phyloP scores from a whole-genome alignment of 2,329 filamentous ascomycete genomes.

The Trichoderma sp. region DNA sequence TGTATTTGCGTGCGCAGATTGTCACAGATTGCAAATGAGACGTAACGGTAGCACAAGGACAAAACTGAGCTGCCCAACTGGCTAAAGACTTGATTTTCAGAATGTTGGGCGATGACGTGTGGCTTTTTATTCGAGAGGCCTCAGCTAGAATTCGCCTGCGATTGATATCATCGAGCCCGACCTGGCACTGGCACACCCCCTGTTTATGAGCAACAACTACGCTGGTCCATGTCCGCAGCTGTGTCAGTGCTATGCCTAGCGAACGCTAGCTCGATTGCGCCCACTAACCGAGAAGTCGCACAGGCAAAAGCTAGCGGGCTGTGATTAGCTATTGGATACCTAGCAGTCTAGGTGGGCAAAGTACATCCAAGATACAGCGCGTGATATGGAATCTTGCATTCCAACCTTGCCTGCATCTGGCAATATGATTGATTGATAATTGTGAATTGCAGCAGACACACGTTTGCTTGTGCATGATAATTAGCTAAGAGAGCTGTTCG shows the following conservation, averaged over 20 bases:
- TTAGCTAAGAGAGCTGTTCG: not conserved
- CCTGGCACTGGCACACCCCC: not conserved
- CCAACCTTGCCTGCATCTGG: not conserved
- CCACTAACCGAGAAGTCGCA: not conserved
- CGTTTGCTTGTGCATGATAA: not conserved
- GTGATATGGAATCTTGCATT: not conserved
- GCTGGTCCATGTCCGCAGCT: too few relatives aligned
- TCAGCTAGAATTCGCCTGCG: not conserved
- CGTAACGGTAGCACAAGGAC: not conserved
- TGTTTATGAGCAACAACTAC: not conserved
- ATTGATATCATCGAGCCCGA: conserved; percentile 14
- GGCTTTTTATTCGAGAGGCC: conserved; percentile 1
- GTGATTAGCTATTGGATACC: not conserved
- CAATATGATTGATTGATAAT: not conserved
- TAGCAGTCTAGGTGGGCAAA: not conserved
- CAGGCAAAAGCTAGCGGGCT: not conserved
- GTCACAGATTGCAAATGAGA: not conserved
- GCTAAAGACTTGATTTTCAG: not conserved
- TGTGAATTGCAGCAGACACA: not conserved
- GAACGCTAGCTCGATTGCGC: not conserved
- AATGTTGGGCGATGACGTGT: conserved; percentile 9
- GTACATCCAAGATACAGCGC: not conserved
- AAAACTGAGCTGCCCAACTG: not conserved
- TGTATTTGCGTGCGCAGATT: not conserved
- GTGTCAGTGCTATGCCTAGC: not conserved